Evolutionary conservation across 139 green algal genomes (phyloP).

Genomic region (Haematococcus lacustris): DNA sequence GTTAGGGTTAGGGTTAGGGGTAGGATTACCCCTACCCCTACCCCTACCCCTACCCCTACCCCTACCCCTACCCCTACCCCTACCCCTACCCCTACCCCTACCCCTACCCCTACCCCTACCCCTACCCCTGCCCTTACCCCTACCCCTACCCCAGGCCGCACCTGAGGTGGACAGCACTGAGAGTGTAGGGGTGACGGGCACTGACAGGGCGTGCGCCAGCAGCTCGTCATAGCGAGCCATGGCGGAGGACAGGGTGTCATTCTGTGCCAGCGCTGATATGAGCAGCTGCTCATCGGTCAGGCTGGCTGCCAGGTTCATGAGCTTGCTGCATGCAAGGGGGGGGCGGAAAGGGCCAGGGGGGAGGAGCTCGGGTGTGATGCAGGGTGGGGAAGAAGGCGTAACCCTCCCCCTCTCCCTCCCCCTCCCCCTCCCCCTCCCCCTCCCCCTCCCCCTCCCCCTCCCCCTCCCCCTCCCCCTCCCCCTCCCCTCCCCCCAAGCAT

Average conservation of each 20-base stretch:
- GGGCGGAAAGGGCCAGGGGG: background rate
- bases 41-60: too few species aligned
- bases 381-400: background rate
- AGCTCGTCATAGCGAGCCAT: slow-evolving; percentile 11
- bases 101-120: background rate
- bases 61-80: background rate
- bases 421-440: background rate
- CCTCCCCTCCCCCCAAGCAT: background rate
- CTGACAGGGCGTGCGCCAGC: slow-evolving; percentile 2
- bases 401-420: background rate
- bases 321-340: background rate
- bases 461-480: background rate
- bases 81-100: background rate
- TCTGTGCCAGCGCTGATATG: background rate
- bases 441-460: background rate
- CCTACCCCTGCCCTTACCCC: background rate
- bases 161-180: background rate
- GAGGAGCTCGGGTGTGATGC: background rate
- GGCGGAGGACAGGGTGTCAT: background rate
- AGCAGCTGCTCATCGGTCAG: slow-evolving; percentile 8
- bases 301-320: background rate
- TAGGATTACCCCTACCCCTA: too few species aligned
- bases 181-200: background rate
- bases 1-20: too few species aligned
- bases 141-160: background rate